Conservation (phyloP, 2,329 filamentous ascomycete species). For the Ophiostoma sp. region DNA sequence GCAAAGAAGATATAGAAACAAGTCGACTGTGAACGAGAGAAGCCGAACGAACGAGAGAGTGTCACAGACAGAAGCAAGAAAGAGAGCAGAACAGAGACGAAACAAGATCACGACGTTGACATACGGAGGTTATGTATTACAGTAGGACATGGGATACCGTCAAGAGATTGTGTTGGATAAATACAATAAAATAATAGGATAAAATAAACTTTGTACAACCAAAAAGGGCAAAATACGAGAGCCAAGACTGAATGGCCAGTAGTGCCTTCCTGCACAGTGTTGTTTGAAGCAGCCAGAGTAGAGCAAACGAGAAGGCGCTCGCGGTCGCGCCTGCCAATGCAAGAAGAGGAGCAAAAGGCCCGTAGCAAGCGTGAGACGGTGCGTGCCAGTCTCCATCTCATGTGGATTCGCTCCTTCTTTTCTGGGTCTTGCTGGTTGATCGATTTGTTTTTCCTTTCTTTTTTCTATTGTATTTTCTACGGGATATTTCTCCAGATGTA, state of each 20-base stretch:
- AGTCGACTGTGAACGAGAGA: not conserved
- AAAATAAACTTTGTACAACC: not conserved
- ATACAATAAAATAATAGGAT: not conserved
- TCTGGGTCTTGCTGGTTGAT: not conserved
- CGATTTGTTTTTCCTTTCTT: no score
- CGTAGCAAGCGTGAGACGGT: not conserved
- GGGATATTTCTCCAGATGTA: no score
- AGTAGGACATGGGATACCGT: not conserved
- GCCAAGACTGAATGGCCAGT: not conserved
- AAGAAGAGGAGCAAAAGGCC: not conserved
- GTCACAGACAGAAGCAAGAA: not conserved
- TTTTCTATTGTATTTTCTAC: not conserved
- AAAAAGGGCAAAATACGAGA: not conserved
- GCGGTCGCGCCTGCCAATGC: slow-evolving; percentile 3
- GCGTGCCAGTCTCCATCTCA: not conserved
- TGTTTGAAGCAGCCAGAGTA: not conserved
- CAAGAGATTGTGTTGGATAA: not conserved
- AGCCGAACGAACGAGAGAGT: not conserved
- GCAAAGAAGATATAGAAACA: not conserved
- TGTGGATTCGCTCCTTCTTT: slow-evolving; percentile 12
- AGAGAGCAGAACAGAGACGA: not conserved
- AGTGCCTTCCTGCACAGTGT: not conserved
- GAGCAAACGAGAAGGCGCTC: not conserved
- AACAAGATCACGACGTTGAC: not conserved
- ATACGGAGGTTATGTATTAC: not conserved